These are phyloP conservation scores for Avena insularis DNA, from an alignment of 176 grass and related monocot genomes.

Conservation along the genomic window DNA sequence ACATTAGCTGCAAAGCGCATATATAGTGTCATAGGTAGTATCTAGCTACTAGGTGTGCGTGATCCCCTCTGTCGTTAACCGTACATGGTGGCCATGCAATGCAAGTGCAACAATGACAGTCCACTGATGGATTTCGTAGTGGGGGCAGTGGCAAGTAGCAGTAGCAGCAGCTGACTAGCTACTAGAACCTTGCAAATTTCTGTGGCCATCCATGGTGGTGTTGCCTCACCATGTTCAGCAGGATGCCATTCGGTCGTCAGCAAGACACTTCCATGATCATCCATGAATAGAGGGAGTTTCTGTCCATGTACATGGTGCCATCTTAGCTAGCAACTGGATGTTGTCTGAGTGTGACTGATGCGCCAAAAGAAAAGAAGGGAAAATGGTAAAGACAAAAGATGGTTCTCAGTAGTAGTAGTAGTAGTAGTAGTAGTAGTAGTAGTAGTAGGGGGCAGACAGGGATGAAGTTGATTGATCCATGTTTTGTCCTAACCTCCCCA, in stretches of 20 bases:
- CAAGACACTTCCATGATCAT: conserved; percentile 15
- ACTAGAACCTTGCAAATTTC: conserved; percentile 42
- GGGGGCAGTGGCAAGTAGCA: conserved; percentile 38
- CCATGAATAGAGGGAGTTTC: neutral
- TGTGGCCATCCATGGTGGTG: conserved; percentile 33
- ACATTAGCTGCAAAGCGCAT: neutral
- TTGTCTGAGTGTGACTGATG: conserved; percentile 12
- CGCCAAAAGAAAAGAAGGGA: neutral
- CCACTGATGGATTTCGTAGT: conserved; percentile 41
- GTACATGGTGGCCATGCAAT: conserved; percentile 15
- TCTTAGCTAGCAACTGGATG: neutral
- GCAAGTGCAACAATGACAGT: conserved; percentile 31
- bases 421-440: no score
- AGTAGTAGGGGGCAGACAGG: no score
- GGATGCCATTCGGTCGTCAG: conserved; percentile 7
- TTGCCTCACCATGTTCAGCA: conserved; percentile 37
- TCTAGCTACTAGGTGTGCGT: conserved; percentile 19
- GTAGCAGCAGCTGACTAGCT: conserved; percentile 7
- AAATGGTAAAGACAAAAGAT: neutral
- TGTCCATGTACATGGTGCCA: neutral
- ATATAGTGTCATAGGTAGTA: conserved; percentile 33
- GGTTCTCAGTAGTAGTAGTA: neutral
- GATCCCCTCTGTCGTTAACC: neutral
- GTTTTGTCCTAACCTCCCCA: neutral
- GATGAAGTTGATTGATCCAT: neutral